Evolutionary conservation across 176 grass and related monocot genomes (phyloP), one percentile per base, ranked within the genome.

Genomic region (Cocos nucifera): DNA sequence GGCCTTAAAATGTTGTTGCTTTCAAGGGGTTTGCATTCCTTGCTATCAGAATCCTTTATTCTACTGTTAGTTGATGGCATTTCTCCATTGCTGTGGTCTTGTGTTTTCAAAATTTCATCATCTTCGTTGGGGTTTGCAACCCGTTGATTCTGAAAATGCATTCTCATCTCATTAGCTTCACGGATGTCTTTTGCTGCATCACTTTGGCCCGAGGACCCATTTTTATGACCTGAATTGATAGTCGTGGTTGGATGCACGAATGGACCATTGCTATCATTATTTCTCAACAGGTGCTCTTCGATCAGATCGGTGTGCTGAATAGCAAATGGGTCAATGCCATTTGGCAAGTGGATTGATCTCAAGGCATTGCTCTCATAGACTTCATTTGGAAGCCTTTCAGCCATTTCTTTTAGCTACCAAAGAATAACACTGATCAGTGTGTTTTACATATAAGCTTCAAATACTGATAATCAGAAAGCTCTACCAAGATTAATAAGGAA

Each of bases 361-460:
- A 77, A 61, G 4, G 75, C 68, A 69, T 78, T 98, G 30, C 30
- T 21, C 4, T 79, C 82, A 23, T 67, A 39, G 32, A 64, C 62
- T 55, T 67, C 76, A 69, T 75, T 63, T 51, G 93, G 87, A 53
- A 88, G 66, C 53, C 84, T 88, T 68, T 86, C 93, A 22, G 82
- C 82, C 79, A 86, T 86, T 86, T 92, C 93, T 76, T 95, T 95
- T 53, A 92, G 70, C 89, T 88, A 75, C 52, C 56, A 82, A 72
- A 54, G 63, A 64, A 5, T 9, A 61, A 48, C 14, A 49, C 3
- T 22, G 19, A 54, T 49, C 51, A 35, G 5, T 6, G 2, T 44
- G 35, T 44, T 44, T 44, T 44, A 3, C 35, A 44, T 12, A 44
- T 12, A 44, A 12, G 10, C 35, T 44, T 44, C 35, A 14, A 44